These are phyloP conservation scores for Abrus precatorius DNA, from an alignment of 306 rosid genomes.

Conservation along the genomic window DNA sequence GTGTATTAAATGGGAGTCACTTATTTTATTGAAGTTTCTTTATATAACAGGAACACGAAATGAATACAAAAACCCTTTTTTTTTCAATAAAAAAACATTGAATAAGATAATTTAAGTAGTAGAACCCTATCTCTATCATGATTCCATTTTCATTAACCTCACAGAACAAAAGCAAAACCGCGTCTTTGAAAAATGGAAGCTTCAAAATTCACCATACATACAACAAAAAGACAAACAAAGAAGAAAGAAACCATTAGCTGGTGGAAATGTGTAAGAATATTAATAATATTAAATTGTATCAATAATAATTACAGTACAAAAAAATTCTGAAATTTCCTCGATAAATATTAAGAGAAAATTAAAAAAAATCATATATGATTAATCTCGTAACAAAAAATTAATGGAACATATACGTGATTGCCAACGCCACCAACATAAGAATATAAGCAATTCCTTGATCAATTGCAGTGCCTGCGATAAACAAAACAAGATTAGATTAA, in stretches of 20 bases:
- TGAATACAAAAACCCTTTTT: too few species aligned
- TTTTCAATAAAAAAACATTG: too few species aligned
- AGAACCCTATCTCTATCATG: slow-evolving; percentile 1
- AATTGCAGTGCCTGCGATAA: slow-evolving; percentile 58
- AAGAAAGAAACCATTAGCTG: neutral
- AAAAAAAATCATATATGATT: neutral
- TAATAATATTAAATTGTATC: slow-evolving; percentile 3
- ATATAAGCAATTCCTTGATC: slow-evolving; percentile 83
- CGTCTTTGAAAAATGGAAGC: slow-evolving; percentile 20
- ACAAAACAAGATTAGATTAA: neutral
- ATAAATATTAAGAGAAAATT: slow-evolving; percentile 40
- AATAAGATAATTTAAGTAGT: neutral
- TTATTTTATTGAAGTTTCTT: neutral
- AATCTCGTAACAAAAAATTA: slow-evolving; percentile 45
- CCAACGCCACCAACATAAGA: slow-evolving; percentile 74
- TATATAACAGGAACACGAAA: neutral
- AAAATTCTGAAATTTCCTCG: slow-evolving; percentile 39
- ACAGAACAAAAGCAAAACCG: slow-evolving; percentile 30
- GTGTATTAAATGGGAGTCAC: neutral
- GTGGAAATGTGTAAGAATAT: neutral
- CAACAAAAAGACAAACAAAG: neutral
- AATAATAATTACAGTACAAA: slow-evolving; percentile 36
- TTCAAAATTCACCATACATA: neutral
- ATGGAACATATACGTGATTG: slow-evolving; percentile 69
- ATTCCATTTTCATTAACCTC: neutral